Evolutionary conservation across 257 asterid genomes (phyloP), one percentile per base, ranked within the genome.

Genomic region (Coffea canephora): DNA sequence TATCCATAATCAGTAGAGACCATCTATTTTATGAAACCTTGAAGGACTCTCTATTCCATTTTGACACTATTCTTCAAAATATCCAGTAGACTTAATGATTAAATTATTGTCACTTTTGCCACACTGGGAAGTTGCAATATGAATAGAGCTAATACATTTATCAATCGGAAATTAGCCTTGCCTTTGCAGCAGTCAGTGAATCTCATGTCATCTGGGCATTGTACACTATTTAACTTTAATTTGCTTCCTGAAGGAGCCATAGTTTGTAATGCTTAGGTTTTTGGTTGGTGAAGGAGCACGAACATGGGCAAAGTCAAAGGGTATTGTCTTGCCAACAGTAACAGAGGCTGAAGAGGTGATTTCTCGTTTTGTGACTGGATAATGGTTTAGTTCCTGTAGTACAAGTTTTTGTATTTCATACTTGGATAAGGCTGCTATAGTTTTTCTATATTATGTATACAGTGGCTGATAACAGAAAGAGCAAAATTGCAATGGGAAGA

Each of bases 231-330:
- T 54, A 54, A 46, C 19, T 27, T 10, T 27, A 13, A 12, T 46
- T 31, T 62, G 57, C 68, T 25, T 43, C 74, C 69, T 80, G 66
- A 23, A 23, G 55, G 46, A 78, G 54, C 34, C 10, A 31, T 48
- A 50, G 41, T 36, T 45, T 74, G 36, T 69, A 18, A 75, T 80
- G 69, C 82, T 77, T 84, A 95, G 99, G 97, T 93, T 95, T 83
- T 86, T 95, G 90, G 99, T 88, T 71, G 99, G 99, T 78, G 99
- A 91, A 85, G 99, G 98, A 81, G 96, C 97, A 3, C 88, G 83
- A 50, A 75, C 69, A 80, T 95, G 98, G 99, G 98, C 97, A 25
- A 89, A 82, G 85, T 93, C 97, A 84, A 95, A 89, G 83, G 97
- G 93, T 70, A 79, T 93, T 81, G 85, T 64, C 77, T 80, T 86